Evolutionary conservation across 768 basidiomycete genomes (phyloP), one percentile per base, ranked within the genome.

Genomic region (Pisolithus orientalis): DNA sequence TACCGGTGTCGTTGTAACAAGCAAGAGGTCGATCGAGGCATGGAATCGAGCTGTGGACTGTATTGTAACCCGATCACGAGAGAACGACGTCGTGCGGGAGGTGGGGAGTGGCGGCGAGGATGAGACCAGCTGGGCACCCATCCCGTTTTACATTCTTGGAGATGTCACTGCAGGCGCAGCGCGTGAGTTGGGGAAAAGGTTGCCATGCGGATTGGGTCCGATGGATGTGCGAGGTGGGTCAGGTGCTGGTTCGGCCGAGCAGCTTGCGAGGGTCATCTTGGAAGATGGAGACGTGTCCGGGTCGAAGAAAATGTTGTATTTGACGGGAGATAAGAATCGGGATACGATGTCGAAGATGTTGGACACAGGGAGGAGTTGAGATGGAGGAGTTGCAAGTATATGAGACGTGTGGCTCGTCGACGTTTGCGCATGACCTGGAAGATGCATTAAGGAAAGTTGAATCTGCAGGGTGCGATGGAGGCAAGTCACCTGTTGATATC

Each of bases 321-420:
- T 95, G 8, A 89, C 83, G 10, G 91, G 91, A 21, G 92, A 94
- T 75, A 94, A 93, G 73, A 91, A 89, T 53, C 74, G 80, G 16
- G 87, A 90, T 55, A 84, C 80, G 0, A 66, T 93, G 2, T 69
- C 80, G 0, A 69, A 55, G 14, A 73, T 83, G 8, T 69, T 93
- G 37, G 37, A 52, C 55, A 0, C 71, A 70, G 0, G 76, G 70
- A 0, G 72, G 72, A 1, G 62, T 88, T 1, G 58, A 58, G 32
- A 62, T 87, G 29, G 70, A 74, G 4, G 53, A 72, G 11, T 58
- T 90, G 10, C 79, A 85, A 62, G 88, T 89, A 8, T 93, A 93
- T 59, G 75, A 73, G 59, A 92, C 90, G 31, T 74, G 69, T 39
- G 80, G 79, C 1, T 82, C 82, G 2, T 67, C 71, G 0, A 72